Evolutionary conservation across 768 basidiomycete genomes (phyloP).

Genomic region (Panaeolus papilionaceus): DNA sequence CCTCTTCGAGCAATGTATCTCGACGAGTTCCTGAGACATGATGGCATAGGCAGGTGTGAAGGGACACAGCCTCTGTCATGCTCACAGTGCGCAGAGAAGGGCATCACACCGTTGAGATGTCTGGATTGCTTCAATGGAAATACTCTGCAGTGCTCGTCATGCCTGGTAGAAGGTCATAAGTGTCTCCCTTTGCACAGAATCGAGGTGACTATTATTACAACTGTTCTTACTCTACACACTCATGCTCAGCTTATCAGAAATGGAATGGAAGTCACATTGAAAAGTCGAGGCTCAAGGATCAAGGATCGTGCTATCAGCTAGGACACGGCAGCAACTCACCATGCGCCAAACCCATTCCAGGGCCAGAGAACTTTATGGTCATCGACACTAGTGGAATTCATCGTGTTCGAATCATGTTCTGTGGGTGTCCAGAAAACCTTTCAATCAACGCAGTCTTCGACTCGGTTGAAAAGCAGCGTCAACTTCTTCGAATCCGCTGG

Average conservation of each 20-base stretch:
- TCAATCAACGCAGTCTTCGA: neutral
- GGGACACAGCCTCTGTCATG: neutral
- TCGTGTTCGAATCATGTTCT: slow-evolving; percentile 20
- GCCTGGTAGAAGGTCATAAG: slow-evolving; percentile 12
- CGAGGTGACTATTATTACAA: slow-evolving; percentile 20
- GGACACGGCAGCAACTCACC: slow-evolving; percentile 16
- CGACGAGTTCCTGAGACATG: slow-evolving; percentile 12
- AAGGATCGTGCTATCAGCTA: slow-evolving; percentile 19
- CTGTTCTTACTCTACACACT: neutral
- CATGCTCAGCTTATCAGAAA: neutral
- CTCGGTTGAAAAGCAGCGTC: neutral
- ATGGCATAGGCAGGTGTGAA: neutral
- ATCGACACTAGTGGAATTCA: slow-evolving; percentile 20
- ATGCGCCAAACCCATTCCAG: slow-evolving; percentile 12
- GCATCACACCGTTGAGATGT: slow-evolving; percentile 12
- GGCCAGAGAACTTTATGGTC: slow-evolving; percentile 14
- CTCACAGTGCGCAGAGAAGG: neutral
- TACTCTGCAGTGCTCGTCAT: neutral
- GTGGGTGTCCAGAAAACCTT: slow-evolving; percentile 7
- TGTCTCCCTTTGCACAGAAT: slow-evolving; percentile 18
- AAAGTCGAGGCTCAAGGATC: slow-evolving; percentile 2
- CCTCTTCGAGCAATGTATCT: neutral
- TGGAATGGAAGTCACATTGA: slow-evolving; percentile 22
- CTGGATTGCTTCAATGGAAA: slow-evolving; percentile 19
- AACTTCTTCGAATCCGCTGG: slow-evolving; percentile 19